Evolutionary conservation across 2,329 filamentous ascomycete species (phyloP).

Genomic region (Colletotrichum sojae): DNA sequence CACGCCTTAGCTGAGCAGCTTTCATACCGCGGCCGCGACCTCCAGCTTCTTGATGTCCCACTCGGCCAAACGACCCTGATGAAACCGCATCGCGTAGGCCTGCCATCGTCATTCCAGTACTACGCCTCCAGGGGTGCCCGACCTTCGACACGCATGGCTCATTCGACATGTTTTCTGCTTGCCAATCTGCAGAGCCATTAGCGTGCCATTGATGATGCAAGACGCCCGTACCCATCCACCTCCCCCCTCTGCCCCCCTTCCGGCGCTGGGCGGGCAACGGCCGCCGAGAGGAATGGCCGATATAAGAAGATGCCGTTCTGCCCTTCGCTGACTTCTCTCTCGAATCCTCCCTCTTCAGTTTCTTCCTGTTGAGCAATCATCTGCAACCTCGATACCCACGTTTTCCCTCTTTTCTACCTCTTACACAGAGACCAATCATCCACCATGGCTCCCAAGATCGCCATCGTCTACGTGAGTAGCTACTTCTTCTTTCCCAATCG

Average conservation of each 20-base stretch:
- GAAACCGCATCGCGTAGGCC: slow-evolving; percentile 24
- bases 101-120: slow-evolving; percentile 12
- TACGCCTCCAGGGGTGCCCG: neutral
- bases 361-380: neutral
- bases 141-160: neutral
- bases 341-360: neutral
- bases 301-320: slow-evolving; percentile 27
- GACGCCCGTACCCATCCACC: slow-evolving; percentile 9
- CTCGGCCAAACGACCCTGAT: slow-evolving; percentile 5
- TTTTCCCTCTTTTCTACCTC: neutral
- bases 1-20: slow-evolving; percentile 16
- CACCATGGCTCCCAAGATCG: slow-evolving; percentile 90
- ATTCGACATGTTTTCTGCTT: neutral
- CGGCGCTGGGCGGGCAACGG: neutral
- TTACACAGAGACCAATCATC: slow-evolving; percentile 42
- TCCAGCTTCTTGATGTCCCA: neutral
- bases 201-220: slow-evolving; percentile 30
- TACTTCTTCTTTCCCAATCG: slow-evolving; percentile 28
- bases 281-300: neutral
- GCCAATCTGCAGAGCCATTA: neutral
- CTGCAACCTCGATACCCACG: neutral
- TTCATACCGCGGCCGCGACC: neutral
- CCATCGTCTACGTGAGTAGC: slow-evolving; percentile 85
- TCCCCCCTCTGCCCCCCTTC: neutral
- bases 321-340: neutral